Evolutionary conservation across 495 filamentous ascomycete genomes (phyloP).

Genomic region (Cercophora scortea): DNA sequence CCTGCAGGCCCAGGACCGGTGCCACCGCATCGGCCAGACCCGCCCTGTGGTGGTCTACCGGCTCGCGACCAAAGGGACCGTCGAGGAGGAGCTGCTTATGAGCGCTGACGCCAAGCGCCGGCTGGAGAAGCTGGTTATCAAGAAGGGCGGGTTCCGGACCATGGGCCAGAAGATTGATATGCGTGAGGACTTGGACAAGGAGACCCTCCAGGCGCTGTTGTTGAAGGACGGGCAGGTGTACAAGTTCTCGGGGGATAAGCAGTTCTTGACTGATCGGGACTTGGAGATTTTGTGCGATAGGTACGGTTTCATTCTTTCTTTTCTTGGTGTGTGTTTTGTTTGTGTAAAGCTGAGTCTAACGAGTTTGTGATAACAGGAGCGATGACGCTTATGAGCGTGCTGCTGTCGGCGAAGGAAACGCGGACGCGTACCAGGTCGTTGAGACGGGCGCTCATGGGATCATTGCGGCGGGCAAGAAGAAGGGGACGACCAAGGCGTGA

Average conservation of each 20-base stretch:
- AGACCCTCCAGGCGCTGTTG: slow-evolving; percentile 52
- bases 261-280: slow-evolving; percentile 70
- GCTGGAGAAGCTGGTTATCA: slow-evolving; percentile 89
- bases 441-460: slow-evolving; percentile 50
- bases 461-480: slow-evolving; percentile 17
- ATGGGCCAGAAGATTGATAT: slow-evolving; percentile 52
- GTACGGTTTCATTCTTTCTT: slow-evolving; percentile 1
- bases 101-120: slow-evolving; percentile 91
- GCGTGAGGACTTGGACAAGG: slow-evolving; percentile 44
- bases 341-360: not conserved
- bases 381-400: slow-evolving; percentile 77
- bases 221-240: slow-evolving; percentile 59
- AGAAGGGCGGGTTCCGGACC: slow-evolving; percentile 69
- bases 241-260: slow-evolving; percentile 44
- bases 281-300: slow-evolving; percentile 67
- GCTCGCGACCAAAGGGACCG: slow-evolving; percentile 84
- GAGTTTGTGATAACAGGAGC: slow-evolving; percentile 38
- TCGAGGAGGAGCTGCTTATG: slow-evolving; percentile 82
- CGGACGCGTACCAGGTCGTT: slow-evolving; percentile 57
- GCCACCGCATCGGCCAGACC: slow-evolving; percentile 90
- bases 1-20: slow-evolving; percentile 90
- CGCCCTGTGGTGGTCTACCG: slow-evolving; percentile 91
- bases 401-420: slow-evolving; percentile 60
- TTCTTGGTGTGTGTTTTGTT: not conserved
- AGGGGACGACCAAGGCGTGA: not conserved